Base-by-base conservation (phyloP, 441 rosid genomes). In the Populus tomentosa region DNA sequence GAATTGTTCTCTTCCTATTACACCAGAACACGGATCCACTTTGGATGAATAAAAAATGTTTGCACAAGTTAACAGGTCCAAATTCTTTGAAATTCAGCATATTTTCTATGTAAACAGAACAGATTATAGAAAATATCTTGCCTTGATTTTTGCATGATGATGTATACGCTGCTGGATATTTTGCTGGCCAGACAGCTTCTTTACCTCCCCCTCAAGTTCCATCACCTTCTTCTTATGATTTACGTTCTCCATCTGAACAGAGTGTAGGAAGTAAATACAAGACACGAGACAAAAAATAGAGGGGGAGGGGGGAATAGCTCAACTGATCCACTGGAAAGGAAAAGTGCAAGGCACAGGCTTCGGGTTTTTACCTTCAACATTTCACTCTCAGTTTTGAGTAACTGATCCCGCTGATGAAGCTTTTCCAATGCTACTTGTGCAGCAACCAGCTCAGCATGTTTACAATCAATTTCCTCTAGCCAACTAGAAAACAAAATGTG, bases 71-170 rank as follows among this genome's bases (percentile, higher is more conserved):
- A 56, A 56, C 10, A 5, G 71, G 71, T 9, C 77, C 26, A 42
- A 42, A 72, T 21, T 65, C 61, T 13, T 5, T 23, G 10, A 50
- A 76, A 56, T 23, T 46, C 67, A 30, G 69, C 10, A 28, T 6
- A 50, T 69, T 24, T 61, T 46, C 26, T 5, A 68, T 30, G 61
- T 38, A 64, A 26, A 36, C 6, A 61, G 40, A n/a, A 68, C 21
- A 71, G 71, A 46, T 69, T 11, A 75, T 69, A 59, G 2, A 71
- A 66, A 66, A 70, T 75, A 75, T 76, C 91, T 86, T 91, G 84
- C 99, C 99, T 97, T 97, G 82, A 91, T 91, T 86, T 94, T 92
- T 77, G 93, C 89, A 80, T 97, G 95, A 77, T 97, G 98, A 85
- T 94, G 98, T 83, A 91, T 91, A 78, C 97, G 92, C 79, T 94